Conservation (phyloP, 140 eudicot genomes). For the Artemisia princeps region DNA sequence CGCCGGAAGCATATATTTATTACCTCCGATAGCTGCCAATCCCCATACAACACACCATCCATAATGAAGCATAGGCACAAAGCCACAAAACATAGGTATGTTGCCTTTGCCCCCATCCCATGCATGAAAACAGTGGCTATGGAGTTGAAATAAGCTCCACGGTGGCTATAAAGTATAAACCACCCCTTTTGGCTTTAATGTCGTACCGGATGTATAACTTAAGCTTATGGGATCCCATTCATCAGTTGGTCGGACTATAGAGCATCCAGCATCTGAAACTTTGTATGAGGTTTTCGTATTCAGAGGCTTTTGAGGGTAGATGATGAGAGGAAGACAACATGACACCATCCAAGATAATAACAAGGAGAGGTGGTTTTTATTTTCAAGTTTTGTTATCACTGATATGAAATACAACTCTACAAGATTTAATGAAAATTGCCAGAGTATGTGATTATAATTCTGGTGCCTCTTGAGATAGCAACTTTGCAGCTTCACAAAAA, state of each 20-base stretch:
- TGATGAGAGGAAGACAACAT: background rate
- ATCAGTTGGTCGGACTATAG: constrained; percentile 33
- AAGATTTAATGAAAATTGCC: too few relatives aligned
- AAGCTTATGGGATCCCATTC: constrained; percentile 68
- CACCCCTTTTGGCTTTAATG: constrained; percentile 70
- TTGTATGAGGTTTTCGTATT: constrained; percentile 43
- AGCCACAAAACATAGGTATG: constrained; percentile 60
- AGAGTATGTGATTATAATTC: too few relatives aligned
- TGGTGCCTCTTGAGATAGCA: too few relatives aligned
- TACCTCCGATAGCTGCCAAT: constrained; percentile 58
- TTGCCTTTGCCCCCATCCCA: constrained; percentile 43
- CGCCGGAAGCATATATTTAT: constrained; percentile 53
- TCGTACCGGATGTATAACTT: constrained; percentile 70
- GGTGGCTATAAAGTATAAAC: constrained; percentile 60
- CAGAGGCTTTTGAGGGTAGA: constrained; percentile 6
- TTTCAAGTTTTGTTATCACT: background rate
- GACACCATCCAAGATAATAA: constrained; percentile 24
- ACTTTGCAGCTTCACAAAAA: too few relatives aligned
- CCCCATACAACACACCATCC: constrained; percentile 77
- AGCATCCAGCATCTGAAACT: constrained; percentile 32
- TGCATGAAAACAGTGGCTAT: constrained; percentile 47
- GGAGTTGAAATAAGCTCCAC: constrained; percentile 65
- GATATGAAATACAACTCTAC: too few relatives aligned
- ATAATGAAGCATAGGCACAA: constrained; percentile 52
- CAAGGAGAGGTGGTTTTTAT: constrained; percentile 38